A percentile compares a stretch with the other conserved stretches of the same genome.
Evolutionary conservation across 805 yeast species (phyloP).

Genomic region (Schizosaccharomyces lindneri): DNA sequence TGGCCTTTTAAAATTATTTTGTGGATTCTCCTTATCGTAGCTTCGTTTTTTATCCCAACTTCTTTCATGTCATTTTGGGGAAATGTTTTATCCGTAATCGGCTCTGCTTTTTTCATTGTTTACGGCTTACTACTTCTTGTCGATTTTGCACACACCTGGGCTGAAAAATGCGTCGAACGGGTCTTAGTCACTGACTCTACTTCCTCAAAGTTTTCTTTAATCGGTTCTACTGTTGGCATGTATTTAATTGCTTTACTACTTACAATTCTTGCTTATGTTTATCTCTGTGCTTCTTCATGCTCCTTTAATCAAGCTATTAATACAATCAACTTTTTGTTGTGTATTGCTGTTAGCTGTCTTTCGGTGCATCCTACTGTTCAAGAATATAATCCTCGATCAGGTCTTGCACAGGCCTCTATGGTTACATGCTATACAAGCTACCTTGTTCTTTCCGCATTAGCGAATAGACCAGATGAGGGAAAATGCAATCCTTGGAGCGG

Average conservation of each 20-base stretch:
- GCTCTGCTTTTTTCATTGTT: constrained; percentile 63
- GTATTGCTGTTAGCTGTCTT: constrained; percentile 36
- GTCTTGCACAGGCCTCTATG: constrained; percentile 89
- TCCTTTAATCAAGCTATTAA: constrained; percentile 75
- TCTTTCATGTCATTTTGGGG: constrained; percentile 74
- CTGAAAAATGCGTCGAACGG: constrained; percentile 77
- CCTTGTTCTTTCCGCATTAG: constrained; percentile 71
- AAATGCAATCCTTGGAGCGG: constrained; percentile 82
- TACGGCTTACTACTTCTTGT: constrained; percentile 77
- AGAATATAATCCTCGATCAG: constrained; percentile 83
- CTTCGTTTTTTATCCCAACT: constrained; percentile 67
- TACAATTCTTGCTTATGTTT: constrained; percentile 55
- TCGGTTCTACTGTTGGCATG: constrained; percentile 76
- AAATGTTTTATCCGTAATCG: constrained; percentile 60
- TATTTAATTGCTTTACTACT: constrained; percentile 46
- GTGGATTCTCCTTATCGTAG: constrained; percentile 30
- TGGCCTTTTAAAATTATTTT: constrained; percentile 56
- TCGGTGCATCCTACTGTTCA: constrained; percentile 68
- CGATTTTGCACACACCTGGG: constrained; percentile 97
- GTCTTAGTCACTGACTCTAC: constrained; percentile 56
- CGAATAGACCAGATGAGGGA: constrained; percentile 88
- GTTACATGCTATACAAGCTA: constrained; percentile 85
- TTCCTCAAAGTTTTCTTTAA: constrained; percentile 34
- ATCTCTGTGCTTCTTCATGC: constrained; percentile 64
- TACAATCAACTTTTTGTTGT: constrained; percentile 43